phyloP scores from a whole-genome alignment of 352 stramenopile genomes.

The Thraustotheca clavata region DNA sequence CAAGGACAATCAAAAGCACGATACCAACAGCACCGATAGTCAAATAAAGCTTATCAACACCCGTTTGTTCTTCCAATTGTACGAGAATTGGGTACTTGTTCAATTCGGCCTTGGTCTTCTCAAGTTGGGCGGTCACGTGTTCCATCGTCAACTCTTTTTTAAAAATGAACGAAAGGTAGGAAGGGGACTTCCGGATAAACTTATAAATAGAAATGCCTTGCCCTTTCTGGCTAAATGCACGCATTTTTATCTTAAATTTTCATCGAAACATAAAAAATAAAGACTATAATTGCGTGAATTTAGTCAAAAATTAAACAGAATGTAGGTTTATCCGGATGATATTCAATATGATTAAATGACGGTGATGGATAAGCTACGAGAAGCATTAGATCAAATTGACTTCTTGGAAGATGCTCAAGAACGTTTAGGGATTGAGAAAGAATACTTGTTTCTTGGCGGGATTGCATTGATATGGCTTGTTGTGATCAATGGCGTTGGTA shows the following conservation, averaged over 20 bases:
- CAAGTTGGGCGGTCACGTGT: conserved; percentile 12
- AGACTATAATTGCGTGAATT: no score
- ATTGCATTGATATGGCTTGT: conserved; percentile 15
- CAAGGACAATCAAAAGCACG: conserved; percentile 66
- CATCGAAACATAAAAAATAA: no score
- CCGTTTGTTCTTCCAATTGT: conserved; percentile 64
- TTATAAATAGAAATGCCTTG: no score
- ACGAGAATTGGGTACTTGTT: conserved; percentile 15
- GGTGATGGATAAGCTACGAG: neutral
- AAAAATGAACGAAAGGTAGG: no score
- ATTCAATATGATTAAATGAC: neutral
- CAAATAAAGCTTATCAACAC: conserved; percentile 86
- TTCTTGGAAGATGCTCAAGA: conserved; percentile 11
- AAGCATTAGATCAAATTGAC: neutral
- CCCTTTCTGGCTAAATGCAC: no score
- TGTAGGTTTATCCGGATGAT: neutral
- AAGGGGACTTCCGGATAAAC: no score
- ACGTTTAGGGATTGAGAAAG: conserved; percentile 14
- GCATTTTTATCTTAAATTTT: no score
- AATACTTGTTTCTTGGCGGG: neutral
- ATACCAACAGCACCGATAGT: conserved; percentile 48
- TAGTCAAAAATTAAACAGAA: no score
- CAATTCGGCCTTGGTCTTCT: conserved; percentile 20
- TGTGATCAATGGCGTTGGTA: conserved; percentile 39
- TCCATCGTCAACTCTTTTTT: neutral